Evolutionary conservation across 106 monocot species (phyloP).

Genomic region (Posidonia australis): DNA sequence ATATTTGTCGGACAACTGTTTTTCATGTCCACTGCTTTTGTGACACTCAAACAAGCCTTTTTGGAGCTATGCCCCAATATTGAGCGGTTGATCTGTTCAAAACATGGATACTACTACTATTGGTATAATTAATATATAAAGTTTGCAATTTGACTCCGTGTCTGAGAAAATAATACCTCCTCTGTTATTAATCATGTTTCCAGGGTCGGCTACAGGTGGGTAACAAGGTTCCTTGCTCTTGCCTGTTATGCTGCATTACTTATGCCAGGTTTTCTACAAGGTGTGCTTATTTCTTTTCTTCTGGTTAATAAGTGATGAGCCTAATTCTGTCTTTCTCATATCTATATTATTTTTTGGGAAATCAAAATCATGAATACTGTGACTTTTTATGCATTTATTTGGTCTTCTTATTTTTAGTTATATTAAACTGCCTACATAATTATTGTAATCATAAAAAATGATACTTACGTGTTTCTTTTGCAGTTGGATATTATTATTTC

Average conservation of each 20-base stretch:
- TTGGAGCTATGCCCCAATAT: no score
- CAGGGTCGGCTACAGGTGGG: constrained; percentile 98
- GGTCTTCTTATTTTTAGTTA: not conserved
- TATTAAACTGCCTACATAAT: no score
- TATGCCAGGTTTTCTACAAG: constrained; percentile 93
- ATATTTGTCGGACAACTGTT: no score
- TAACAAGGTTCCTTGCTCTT: constrained; percentile 78
- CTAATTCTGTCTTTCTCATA: no score
- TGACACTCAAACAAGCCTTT: no score
- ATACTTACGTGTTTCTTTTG: not conserved
- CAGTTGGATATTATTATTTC: constrained; percentile 16
- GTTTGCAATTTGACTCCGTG: not conserved
- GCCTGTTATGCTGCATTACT: constrained; percentile 77
- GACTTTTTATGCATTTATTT: not conserved
- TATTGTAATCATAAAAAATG: no score
- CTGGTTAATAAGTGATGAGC: no score
- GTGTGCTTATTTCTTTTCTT: constrained; percentile 22
- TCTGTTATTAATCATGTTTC: constrained; percentile 12
- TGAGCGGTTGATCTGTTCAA: no score
- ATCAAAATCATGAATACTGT: not conserved
- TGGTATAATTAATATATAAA: not conserved
- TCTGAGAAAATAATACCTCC: not conserved
- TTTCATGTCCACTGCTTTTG: no score
- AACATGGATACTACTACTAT: no score
- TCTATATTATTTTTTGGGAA: no score